Conservation (phyloP, 129 eudicot genomes). For the Cynara cardunculus region DNA sequence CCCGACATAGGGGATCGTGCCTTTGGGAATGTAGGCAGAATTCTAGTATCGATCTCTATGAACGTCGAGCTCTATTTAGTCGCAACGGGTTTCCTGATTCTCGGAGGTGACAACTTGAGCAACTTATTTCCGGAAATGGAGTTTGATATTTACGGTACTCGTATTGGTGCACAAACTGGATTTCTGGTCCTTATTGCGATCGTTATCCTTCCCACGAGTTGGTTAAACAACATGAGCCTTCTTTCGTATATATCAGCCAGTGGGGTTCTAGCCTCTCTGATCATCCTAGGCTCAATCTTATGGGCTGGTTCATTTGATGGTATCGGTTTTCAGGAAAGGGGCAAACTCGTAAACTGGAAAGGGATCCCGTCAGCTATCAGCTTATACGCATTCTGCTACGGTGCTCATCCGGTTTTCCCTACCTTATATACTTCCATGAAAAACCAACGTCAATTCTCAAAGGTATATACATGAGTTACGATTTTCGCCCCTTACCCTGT, state of each 20-base stretch:
- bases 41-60: slow-evolving; percentile 49
- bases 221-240: slow-evolving; percentile 59
- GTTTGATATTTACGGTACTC: slow-evolving; percentile 34
- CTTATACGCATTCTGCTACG: slow-evolving; percentile 81
- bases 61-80: slow-evolving; percentile 78
- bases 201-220: slow-evolving; percentile 63
- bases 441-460: slow-evolving; percentile 55
- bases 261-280: slow-evolving; percentile 69
- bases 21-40: slow-evolving; percentile 68
- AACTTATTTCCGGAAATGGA: slow-evolving; percentile 50
- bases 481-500: neutral
- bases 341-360: slow-evolving; percentile 39
- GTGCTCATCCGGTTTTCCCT: slow-evolving; percentile 96
- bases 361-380: slow-evolving; percentile 75
- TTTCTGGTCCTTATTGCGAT: slow-evolving; percentile 58
- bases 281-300: slow-evolving; percentile 59
- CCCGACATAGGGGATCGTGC: slow-evolving; percentile 86
- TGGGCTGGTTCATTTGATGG: slow-evolving; percentile 83
- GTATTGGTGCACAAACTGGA: slow-evolving; percentile 44
- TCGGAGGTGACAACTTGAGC: slow-evolving; percentile 77
- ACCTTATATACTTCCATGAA: slow-evolving; percentile 80
- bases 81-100: slow-evolving; percentile 81
- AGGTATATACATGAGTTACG: slow-evolving; percentile 33
- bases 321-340: slow-evolving; percentile 63
- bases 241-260: slow-evolving; percentile 78